Base-by-base conservation (phyloP, 805 yeast species). In the Phaffomyces antillensis region DNA sequence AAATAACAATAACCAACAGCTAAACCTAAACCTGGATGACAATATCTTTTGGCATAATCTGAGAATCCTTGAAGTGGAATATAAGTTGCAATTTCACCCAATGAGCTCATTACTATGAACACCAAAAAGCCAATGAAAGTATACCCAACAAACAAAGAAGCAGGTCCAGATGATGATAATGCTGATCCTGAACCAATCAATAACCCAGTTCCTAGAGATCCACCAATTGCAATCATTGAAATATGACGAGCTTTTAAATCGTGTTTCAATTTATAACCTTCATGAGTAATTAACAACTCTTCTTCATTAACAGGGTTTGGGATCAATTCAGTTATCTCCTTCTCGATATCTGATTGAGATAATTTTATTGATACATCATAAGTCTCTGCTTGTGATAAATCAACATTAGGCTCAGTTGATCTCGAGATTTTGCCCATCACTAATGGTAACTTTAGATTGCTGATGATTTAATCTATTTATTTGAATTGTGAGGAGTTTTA, bases 131-230 rank as follows among this genome's bases (percentile, higher is more conserved):
- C 95, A 52, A 86, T 80, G 42, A 81, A 60, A 7, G 81, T 62
- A 59, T 86, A 87, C 5, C 87, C 76, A 42, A 86, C 72, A 37
- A 82, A 60, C 33, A 72, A 58, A 4, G 75, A 61, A 5, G 68
- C 77, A 5, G 86, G 84, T 11, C 88, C 88, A 47, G 82, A 79
- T 18, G 71, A 67, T 16, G 59, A 59, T 42, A 83, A 63, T 0
- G 84, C 77, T 36, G 72, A 62, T 45, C 86, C 86, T 7, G 83
- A 72, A 42, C 85, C 86, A 44, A 81, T 75, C 47, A 82, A 77
- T 46, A 81, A 62, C 55, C 87, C 86, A 24, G 87, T 80, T 64
- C 88, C 88, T 49, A 82, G 75, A 43, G 81, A 74, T 56, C 86
- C 86, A 51, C 85, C 88, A 47, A 83, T 74, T 41, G 87, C 83